Evolutionary conservation across 2,329 filamentous ascomycete genomes (phyloP), one percentile per base, ranked within the genome.

Genomic region (Phyllosticta citrichinensis): DNA sequence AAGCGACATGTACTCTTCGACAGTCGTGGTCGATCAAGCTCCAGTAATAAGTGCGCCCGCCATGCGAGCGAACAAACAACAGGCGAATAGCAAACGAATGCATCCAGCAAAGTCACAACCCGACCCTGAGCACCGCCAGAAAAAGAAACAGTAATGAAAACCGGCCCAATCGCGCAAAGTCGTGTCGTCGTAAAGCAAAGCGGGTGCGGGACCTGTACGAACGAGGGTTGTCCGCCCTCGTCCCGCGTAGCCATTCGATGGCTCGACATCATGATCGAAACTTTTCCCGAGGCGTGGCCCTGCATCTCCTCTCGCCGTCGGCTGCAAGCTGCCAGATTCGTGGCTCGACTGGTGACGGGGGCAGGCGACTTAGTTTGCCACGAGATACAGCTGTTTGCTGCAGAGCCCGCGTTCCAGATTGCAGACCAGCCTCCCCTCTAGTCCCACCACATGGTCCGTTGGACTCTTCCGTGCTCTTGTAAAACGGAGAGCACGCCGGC

Each of bases 401-500:
- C 27, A 47, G n/a, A 47, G 14, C 12, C 17, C 40, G 14, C 40
- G 40, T 17, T 47, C 40, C 40, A n/a, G 14, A 47, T 47, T n/a
- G 40, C n/a, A 47, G 40, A 47, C 6, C 14, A n/a, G 19, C 25
- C 52, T 24, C 40, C 6, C 40, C 40, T 56, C 62, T 58, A 75
- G 58, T 75, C 70, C 72, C 72, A 74, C 73, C 73, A 74, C 40
- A 60, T 53, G 5, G 63, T 59, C 27, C 69, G 64, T 56, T 66
- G 65, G 2, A 70, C 64, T 53, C 73, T 66, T n/a, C 73, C 73
- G 53, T 74, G 72, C 30, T 67, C 66, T 52, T 66, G 66, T 64
- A 75, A 58, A 35, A 75, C 73, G 24, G 64, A 68, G 19, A 75
- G 61, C 9, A 75, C 71, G 60, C 71, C 70, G 1, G 68, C 71